Conservation (phyloP, 352 stramenopile genomes). For the Phytophthora foliorum region DNA sequence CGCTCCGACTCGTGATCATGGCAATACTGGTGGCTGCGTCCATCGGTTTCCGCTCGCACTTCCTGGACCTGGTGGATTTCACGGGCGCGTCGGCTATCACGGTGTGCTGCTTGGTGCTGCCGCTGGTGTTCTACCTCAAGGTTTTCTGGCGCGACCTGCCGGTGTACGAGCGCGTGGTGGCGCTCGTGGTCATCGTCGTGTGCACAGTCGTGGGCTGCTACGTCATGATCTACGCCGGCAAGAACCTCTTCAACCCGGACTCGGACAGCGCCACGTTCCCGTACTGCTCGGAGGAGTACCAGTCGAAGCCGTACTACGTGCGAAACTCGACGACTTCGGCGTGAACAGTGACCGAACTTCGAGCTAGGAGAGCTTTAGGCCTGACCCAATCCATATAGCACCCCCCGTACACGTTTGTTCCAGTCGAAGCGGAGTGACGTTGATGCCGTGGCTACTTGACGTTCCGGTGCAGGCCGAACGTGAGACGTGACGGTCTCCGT, state of each 20-base stretch:
- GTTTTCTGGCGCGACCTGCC: slow-evolving; percentile 48
- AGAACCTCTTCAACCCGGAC: slow-evolving; percentile 41
- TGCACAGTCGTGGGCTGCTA: slow-evolving; percentile 49
- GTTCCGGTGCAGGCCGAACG: slow-evolving; percentile 30
- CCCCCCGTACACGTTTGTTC: slow-evolving; percentile 14
- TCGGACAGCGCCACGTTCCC: slow-evolving; percentile 31
- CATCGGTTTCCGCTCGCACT: slow-evolving; percentile 50
- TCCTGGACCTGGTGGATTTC: slow-evolving; percentile 60
- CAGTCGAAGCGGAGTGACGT: slow-evolving; percentile 28
- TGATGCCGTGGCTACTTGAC: slow-evolving; percentile 9
- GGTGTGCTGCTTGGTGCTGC: slow-evolving; percentile 56
- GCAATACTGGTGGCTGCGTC: slow-evolving; percentile 44
- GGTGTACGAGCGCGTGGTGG: slow-evolving; percentile 50
- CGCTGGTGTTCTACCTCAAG: slow-evolving; percentile 64
- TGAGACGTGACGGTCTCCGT: slow-evolving; percentile 27
- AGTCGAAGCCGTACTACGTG: slow-evolving; percentile 36
- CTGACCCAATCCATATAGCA: slow-evolving; percentile 15
- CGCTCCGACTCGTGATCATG: slow-evolving; percentile 49
- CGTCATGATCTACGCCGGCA: slow-evolving; percentile 41
- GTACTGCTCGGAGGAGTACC: slow-evolving; percentile 30
- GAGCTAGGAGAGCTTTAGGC: slow-evolving; percentile 35
- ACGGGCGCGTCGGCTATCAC: slow-evolving; percentile 55
- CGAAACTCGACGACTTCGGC: slow-evolving; percentile 30
- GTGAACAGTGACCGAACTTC: slow-evolving; percentile 26
- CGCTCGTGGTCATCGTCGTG: slow-evolving; percentile 44